Base-by-base conservation (phyloP, 371 early-diverging fungal genomes). In the Parasitella parasitica region DNA sequence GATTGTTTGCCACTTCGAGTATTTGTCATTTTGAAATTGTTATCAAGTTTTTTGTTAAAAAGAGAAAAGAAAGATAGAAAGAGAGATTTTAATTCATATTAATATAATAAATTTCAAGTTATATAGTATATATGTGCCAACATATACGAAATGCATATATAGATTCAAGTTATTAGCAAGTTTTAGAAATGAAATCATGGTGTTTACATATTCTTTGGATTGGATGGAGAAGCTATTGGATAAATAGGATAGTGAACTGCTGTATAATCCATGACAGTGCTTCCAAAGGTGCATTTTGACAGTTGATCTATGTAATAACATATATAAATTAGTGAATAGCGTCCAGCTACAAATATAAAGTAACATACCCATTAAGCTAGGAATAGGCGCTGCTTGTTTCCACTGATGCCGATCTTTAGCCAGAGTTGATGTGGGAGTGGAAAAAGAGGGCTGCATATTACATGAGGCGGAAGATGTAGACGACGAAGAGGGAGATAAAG, bases 191-290 rank as follows among this genome's bases (percentile, higher is more conserved):
- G n/a, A n/a, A 30, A 43, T 43, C 43, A 43, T 22, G 43, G 43
- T 43, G 43, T 22, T 43, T 22, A 18, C 43, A 43, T 43, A 11
- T 18, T 22, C 3, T 32, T 34, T 32, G 52, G 16, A 12, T 38
- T 59, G 16, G 51, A 26, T 27, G 64, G 20, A 52, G 58, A 20
- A 37, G 69, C 51, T 12, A 72, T 64, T 6, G 72, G 72, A 49
- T 72, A 72, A 35, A 72, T 72, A 26, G 72, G 72, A 35, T 68
- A 72, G 16, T 61, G 67, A 32, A 61, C 61, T 34, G 62, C 34
- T n/a, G 64, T 54, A 27, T 68, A 72, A 38, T 67, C 65, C 64
- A 65, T 65, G 6, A 61, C 64, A 30, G 68, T 64, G 28, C 62
- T 48, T 12, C 61, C 68, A 62, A 72, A 72, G 6, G 72, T 72